Evolutionary conservation across 176 grass and related monocot species (phyloP).

Genomic region (Miscanthus lutarioriparius): DNA sequence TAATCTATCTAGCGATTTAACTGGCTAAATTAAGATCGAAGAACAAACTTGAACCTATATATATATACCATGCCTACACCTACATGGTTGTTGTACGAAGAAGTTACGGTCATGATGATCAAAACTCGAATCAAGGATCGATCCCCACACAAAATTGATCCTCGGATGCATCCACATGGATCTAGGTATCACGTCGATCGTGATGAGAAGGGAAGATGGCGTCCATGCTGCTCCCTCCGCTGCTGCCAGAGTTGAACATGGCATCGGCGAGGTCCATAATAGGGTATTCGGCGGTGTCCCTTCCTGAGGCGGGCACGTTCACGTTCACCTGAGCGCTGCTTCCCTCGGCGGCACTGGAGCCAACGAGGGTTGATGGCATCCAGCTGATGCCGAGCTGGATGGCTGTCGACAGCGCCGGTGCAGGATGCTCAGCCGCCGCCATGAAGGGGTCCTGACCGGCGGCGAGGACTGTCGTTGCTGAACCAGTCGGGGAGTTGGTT

Average conservation of each 20-base stretch:
- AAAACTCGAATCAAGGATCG: neutral
- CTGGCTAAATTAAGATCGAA: too few relatives aligned
- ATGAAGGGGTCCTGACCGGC: constrained; percentile 11
- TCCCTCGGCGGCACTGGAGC: neutral
- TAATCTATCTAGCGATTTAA: neutral
- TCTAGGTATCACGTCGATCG: constrained; percentile 38
- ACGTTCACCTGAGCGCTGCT: neutral
- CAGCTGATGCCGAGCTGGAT: constrained; percentile 58
- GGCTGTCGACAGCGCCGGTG: constrained; percentile 46
- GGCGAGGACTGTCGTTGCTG: neutral
- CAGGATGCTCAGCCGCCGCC: constrained; percentile 4
- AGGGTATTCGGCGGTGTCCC: constrained; percentile 35
- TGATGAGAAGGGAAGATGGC: constrained; percentile 52
- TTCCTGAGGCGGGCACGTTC: constrained; percentile 1
- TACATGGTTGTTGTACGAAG: neutral
- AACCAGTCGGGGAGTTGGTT: neutral
- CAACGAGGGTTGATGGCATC: constrained; percentile 29
- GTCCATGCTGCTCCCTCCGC: constrained; percentile 73
- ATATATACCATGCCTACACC: neutral
- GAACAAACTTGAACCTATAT: neutral
- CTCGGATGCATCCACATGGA: neutral
- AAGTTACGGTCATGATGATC: neutral
- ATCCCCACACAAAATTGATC: neutral
- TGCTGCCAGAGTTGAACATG: constrained; percentile 72
- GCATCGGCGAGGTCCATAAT: constrained; percentile 62